Evolutionary conservation across 2,329 filamentous ascomycete species (phyloP), one percentile per base, ranked within the genome.

Genomic region (Beauveria brongniartii): DNA sequence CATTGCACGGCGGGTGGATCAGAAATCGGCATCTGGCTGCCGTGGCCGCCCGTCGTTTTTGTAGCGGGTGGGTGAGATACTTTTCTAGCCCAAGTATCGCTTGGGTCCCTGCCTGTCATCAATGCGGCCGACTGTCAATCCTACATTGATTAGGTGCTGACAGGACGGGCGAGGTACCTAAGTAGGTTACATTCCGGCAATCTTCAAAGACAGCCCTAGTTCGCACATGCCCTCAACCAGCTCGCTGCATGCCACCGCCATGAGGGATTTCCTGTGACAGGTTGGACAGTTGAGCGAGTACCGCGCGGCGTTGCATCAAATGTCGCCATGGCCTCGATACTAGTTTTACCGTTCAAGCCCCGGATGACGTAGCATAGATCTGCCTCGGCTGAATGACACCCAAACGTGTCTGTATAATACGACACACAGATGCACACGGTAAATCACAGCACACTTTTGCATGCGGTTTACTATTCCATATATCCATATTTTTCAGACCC

Each of bases 221-320:
- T 24, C 16, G 20, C 8, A 14, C 8, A 54, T 16, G n/a, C 18
- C 16, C 7, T 55, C 50, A 14, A 14, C 50, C 30, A 18, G 30
- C 50, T 43, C 44, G 22, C 37, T 8, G 40, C 34, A 44, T 30
- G 44, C 22, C 46, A 22, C 46, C 16, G 22, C 46, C 46, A 20
- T 57, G 55, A 57, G 55, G 44, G 44, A 57, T 57, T 57, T 57
- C 44, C 46, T 57, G 43, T n/a, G 44, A 26, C 43, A 16, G 28
- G 2, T 16, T 28, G 52, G 40, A 10, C 30, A 20, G 22, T 20
- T 20, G 54, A 48, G 43, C 20, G 20, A 57, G 48, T 48, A 48
- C 54, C 54, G 54, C 43, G 26, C 53, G 46, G 24, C 10, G 34
- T 12, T 20, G n/a, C 40, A 30, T 41, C 22, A 50, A 48, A 20